Evolutionary conservation across 2,329 filamentous ascomycete species (phyloP), one percentile per base, ranked within the genome.

Genomic region (Aspergillus sojae): DNA sequence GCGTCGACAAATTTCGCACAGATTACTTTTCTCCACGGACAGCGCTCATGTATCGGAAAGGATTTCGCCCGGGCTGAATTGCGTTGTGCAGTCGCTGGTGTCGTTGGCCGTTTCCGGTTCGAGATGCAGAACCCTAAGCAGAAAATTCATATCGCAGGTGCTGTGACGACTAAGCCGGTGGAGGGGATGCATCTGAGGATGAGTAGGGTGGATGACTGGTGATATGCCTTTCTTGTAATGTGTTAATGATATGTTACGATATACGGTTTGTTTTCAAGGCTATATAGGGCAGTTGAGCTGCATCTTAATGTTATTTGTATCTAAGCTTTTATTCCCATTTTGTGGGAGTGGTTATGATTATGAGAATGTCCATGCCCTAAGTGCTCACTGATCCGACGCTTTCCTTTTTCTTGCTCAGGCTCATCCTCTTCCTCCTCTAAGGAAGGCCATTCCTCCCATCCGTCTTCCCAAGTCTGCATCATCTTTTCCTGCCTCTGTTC

Each of bases 401-500:
- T 77, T 21, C 56, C 60, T 53, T 56, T 46, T 48, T 48, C 46
- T 52, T 53, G 54, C 7, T 63, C 63, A 28, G 69, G 39, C 5
- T 73, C 73, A 21, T 76, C 65, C 11, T 71, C 71, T 30, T 71
- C 69, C 14, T 64, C 69, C 11, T 72, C 74, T 5, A 56, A 39
- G 14, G 78, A 79, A 0, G 80, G 78, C 86, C 86, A 88, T 54
- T 84, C 83, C 7, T 85, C 84, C 68, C 85, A 88, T 1, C 83
- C 84, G 72, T 89, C 86, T 63, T 88, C 86, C 77, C 87, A 89
- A 50, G 85, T 62, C 9, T 81, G 78, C 46, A 77, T 75, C 61
- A 88, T 62, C 41, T 75, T 80, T 41, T 85, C 81, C 32, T 79
- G 75, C 63, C 82, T 85, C 45, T 80, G 72, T 2, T 78, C 77